A percentile compares a stretch with the other conserved stretches of the same genome.
These are phyloP conservation scores for Microbotryum lychnidis-dioicae DNA, from an alignment of 1,284 basidiomycete genomes.

Conservation along the genomic window DNA sequence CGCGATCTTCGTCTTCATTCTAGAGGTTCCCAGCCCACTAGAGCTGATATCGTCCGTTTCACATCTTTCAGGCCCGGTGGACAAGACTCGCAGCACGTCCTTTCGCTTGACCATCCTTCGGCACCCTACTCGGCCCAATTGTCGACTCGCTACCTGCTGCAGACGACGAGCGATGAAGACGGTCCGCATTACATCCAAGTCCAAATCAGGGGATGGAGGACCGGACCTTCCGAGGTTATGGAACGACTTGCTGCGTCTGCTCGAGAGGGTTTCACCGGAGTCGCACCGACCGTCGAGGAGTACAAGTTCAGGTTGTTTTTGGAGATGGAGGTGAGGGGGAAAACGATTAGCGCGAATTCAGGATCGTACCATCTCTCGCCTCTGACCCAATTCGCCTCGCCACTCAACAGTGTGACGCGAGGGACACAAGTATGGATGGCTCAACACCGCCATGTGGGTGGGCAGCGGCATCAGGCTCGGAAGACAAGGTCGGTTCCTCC, in stretches of 20 bases:
- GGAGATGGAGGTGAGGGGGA: conserved; percentile 21
- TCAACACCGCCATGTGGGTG: conserved; percentile 26
- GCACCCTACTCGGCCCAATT: conserved; percentile 19
- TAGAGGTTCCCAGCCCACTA: too few relatives aligned
- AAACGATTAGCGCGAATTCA: too few relatives aligned
- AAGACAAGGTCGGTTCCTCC: conserved; percentile 17
- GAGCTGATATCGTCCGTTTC: too few relatives aligned
- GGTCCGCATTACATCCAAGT: conserved; percentile 20
- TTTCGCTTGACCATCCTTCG: conserved; percentile 15
- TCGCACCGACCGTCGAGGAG: conserved; percentile 17
- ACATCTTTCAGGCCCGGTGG: conserved; percentile 13
- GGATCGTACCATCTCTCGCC: too few relatives aligned
- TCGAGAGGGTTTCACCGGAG: conserved; percentile 11
- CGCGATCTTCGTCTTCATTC: too few relatives aligned
- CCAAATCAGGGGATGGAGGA: conserved; percentile 27
- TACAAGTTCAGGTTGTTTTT: conserved; percentile 26
- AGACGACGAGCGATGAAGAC: conserved; percentile 2
- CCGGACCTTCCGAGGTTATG: conserved; percentile 20
- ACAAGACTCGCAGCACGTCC: conserved; percentile 24
- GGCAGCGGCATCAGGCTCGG: conserved; percentile 19
- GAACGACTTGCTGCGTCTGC: conserved; percentile 16
- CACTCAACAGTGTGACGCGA: not conserved
- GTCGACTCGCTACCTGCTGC: conserved; percentile 27
- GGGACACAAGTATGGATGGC: conserved; percentile 14
- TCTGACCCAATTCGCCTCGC: too few relatives aligned